These are phyloP conservation scores for Kwoniella newhampshirensis DNA, from an alignment of 768 basidiomycete species.

Conservation along the genomic window DNA sequence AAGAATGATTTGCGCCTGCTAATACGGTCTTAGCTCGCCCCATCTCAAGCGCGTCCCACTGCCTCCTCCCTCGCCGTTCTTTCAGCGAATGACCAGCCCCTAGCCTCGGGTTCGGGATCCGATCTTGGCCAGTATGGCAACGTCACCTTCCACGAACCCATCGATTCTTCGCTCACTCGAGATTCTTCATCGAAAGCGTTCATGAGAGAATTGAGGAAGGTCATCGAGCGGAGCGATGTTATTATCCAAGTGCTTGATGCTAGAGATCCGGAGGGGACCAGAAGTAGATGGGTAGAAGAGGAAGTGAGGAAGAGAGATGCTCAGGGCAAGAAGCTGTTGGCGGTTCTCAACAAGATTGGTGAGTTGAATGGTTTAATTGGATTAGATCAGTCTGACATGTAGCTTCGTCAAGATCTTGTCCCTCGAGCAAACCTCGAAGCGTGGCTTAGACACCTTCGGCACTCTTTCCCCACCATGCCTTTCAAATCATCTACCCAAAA, in stretches of 20 bases:
- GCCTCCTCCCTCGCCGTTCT: conserved; percentile 14
- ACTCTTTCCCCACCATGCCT: conserved; percentile 86
- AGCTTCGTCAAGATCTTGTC: conserved; percentile 69
- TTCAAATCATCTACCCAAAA: conserved; percentile 79
- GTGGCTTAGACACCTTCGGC: conserved; percentile 89
- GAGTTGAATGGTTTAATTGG: conserved; percentile 41
- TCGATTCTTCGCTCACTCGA: conserved; percentile 49
- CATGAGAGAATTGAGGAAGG: conserved; percentile 78
- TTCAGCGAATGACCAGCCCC: conserved; percentile 10
- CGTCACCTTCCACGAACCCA: conserved; percentile 26
- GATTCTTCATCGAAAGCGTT: conserved; percentile 59
- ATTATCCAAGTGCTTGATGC: conserved; percentile 81
- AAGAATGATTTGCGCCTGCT: neutral
- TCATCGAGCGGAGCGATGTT: conserved; percentile 90
- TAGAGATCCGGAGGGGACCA: conserved; percentile 88
- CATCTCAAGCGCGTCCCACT: conserved; percentile 5
- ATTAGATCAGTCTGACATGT: neutral
- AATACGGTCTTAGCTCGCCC: neutral
- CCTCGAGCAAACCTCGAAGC: conserved; percentile 80
- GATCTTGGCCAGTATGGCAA: conserved; percentile 8
- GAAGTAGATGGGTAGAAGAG: conserved; percentile 89
- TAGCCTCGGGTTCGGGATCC: conserved; percentile 9
- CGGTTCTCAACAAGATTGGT: conserved; percentile 98
- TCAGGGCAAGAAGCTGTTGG: conserved; percentile 88
- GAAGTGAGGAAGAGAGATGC: conserved; percentile 80